Evolutionary conservation across 1,139 yeast species (phyloP), one percentile per base, ranked within the genome.

Genomic region (Zygosaccharomyces pseudobailii): DNA sequence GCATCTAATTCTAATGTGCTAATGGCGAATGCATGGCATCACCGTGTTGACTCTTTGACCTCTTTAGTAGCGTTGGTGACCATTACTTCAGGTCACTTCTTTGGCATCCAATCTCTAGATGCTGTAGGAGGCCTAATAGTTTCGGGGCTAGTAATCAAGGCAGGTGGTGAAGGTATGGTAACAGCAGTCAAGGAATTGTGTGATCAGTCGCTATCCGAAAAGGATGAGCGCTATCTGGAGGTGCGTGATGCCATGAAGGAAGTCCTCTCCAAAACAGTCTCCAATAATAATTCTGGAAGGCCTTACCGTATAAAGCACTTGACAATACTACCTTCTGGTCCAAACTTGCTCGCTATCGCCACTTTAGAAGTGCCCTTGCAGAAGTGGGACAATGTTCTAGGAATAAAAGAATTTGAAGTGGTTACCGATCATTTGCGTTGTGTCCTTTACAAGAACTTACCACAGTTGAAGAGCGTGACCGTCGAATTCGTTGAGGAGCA

Each of bases 11-110:
- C 97, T 1, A 87, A 88, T 53, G 97, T 92, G 4, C 74, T 92
- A 47, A 83, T 88, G 43, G 98, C 98, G 5, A 92, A 92, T 62
- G 98, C 98, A 3, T 92, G 97, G 97, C 98, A 92, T 65, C 98
- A 92, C 63, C 76, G 98, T 54, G 90, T 92, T n/a, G 98, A 92
- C 65, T 85, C 96, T 1, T 67, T 92, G 56, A 94, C 97, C 0
- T 89, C 97, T 0, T 75, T 86, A 34, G 97, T 92, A 7, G 97
- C 98, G 0, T 76, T 90, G 23, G 76, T 82, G 4, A 89, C 97
- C 0, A 94, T 92, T 45, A 79, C 95, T 0, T 84, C 94, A 2
- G 96, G 96, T 27, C 83, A 85, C 54, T 70, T 87, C 52, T 78
- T 88, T 53, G 78, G 82, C 53, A 76, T 88, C 39, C 82, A 80